phyloP scores from a whole-genome alignment of 1,284 basidiomycete genomes.

The Trametes sp. region DNA sequence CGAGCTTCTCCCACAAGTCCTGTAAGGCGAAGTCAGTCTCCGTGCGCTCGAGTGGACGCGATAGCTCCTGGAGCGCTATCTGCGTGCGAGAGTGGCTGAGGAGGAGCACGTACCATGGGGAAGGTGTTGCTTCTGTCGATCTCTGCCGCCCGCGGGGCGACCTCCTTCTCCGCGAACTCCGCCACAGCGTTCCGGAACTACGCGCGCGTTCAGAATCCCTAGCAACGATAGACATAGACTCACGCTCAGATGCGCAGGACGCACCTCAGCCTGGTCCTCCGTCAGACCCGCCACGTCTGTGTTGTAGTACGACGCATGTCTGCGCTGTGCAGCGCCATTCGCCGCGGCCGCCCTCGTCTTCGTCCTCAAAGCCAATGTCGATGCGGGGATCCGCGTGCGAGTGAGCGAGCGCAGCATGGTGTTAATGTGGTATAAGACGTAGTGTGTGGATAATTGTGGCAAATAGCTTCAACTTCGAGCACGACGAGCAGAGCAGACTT shows the following conservation, averaged over 20 bases:
- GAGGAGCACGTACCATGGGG: constrained; percentile 61
- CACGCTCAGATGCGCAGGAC: too few relatives aligned
- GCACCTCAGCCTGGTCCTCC: constrained; percentile 84
- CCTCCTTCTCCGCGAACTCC: constrained; percentile 81
- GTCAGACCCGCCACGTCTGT: constrained; percentile 81
- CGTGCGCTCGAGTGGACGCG: too few relatives aligned
- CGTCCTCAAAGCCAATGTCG: background rate
- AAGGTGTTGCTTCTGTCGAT: constrained; percentile 86
- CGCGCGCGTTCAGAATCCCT: background rate
- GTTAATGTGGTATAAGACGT: background rate
- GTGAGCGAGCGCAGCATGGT: constrained; percentile 12
- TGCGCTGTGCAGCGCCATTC: constrained; percentile 26
- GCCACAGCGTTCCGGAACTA: constrained; percentile 84
- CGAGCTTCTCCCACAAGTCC: constrained; percentile 91
- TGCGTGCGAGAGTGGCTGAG: too few relatives aligned
- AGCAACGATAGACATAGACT: background rate
- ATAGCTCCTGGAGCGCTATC: too few relatives aligned
- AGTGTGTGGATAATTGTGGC: background rate
- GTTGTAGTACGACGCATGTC: constrained; percentile 74
- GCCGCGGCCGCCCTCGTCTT: background rate
- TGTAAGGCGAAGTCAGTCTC: constrained; percentile 41
- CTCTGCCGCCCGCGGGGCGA: constrained; percentile 84
- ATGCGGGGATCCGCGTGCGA: background rate
- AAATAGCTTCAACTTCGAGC: background rate
- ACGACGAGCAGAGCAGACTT: background rate